Percentiles rank a stretch among this genome's conserved stretches.
phyloP scores from a whole-genome alignment of 345 rosid species.

The Salix dunnii region DNA sequence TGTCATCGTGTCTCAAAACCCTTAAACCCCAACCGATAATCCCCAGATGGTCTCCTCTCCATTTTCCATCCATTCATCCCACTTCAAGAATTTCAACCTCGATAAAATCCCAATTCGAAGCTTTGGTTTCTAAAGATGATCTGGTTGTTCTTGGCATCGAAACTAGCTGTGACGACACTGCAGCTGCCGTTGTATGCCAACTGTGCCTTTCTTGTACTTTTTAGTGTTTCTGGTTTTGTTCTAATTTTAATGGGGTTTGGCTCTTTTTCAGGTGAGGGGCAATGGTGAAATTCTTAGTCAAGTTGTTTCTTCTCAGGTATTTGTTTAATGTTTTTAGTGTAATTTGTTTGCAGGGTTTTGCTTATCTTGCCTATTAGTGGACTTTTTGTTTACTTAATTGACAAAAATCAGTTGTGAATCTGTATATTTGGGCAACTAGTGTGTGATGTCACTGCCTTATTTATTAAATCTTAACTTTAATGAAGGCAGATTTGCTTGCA shows the following conservation, averaged over 20 bases:
- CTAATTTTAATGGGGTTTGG: slow-evolving; percentile 2
- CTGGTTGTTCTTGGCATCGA: slow-evolving; percentile 89
- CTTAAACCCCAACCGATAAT: slow-evolving; percentile 8
- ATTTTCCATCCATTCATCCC: slow-evolving; percentile 19
- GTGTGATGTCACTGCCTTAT: no score
- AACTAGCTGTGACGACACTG: slow-evolving; percentile 97
- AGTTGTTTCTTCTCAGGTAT: slow-evolving; percentile 93
- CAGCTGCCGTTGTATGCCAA: slow-evolving; percentile 75
- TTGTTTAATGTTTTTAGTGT: background rate
- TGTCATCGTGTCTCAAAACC: slow-evolving; percentile 7
- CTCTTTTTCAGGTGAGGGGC: slow-evolving; percentile 59
- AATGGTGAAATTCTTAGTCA: slow-evolving; percentile 88
- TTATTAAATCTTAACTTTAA: background rate
- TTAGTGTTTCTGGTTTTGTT: background rate
- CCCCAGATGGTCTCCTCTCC: slow-evolving; percentile 12
- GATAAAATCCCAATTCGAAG: slow-evolving; percentile 6
- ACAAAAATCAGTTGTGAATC: no score
- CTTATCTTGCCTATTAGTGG: background rate
- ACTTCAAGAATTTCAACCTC: slow-evolving; percentile 14
- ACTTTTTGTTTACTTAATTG: no score
- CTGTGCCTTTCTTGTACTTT: background rate
- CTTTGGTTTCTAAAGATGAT: slow-evolving; percentile 29
- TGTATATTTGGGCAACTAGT: no score
- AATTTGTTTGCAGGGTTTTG: background rate
- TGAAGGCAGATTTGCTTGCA: slow-evolving; percentile 86